phyloP scores from a whole-genome alignment of 1,139 yeast genomes.

The Meyerozyma smithsonii region DNA sequence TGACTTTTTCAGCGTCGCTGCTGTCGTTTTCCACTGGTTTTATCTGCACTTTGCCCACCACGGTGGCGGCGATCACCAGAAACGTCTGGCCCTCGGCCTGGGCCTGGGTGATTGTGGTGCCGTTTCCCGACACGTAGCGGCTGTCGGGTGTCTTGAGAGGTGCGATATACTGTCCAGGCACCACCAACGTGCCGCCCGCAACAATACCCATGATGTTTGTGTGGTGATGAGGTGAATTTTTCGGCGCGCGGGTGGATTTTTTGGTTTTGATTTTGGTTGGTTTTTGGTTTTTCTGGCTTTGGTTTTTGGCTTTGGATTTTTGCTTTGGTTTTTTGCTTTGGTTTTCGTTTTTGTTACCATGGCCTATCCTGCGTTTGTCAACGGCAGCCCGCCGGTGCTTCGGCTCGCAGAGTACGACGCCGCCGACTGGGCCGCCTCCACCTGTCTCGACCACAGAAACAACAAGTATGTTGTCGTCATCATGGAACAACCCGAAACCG shows the following conservation, averaged over 20 bases:
- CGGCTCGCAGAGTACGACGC: slow-evolving; percentile 42
- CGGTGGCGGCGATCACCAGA: slow-evolving; percentile 60
- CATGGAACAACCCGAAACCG: slow-evolving; percentile 39
- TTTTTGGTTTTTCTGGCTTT: no score
- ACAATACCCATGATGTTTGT: slow-evolving; percentile 3
- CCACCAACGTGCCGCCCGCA: slow-evolving; percentile 26
- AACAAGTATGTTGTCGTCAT: slow-evolving; percentile 40
- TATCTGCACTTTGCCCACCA: slow-evolving; percentile 54
- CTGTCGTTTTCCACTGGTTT: slow-evolving; percentile 9
- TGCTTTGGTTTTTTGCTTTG: no score
- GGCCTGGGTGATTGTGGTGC: slow-evolving; percentile 32
- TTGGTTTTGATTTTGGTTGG: no score
- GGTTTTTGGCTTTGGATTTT: no score
- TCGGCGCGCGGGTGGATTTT: no score
- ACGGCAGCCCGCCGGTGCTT: slow-evolving; percentile 47
- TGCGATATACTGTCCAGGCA: slow-evolving; percentile 70
- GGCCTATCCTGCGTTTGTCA: slow-evolving; percentile 37
- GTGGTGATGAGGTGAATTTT: slow-evolving; percentile 7
- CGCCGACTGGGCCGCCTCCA: slow-evolving; percentile 50
- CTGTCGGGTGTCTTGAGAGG: slow-evolving; percentile 27
- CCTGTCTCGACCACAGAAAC: slow-evolving; percentile 43
- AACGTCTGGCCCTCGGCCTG: slow-evolving; percentile 21
- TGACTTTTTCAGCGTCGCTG: background rate
- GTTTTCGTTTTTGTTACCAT: background rate
- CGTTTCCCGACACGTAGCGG: slow-evolving; percentile 32